Conservation (phyloP, 169 alveolate species). For the Cyclospora cayetanensis region DNA sequence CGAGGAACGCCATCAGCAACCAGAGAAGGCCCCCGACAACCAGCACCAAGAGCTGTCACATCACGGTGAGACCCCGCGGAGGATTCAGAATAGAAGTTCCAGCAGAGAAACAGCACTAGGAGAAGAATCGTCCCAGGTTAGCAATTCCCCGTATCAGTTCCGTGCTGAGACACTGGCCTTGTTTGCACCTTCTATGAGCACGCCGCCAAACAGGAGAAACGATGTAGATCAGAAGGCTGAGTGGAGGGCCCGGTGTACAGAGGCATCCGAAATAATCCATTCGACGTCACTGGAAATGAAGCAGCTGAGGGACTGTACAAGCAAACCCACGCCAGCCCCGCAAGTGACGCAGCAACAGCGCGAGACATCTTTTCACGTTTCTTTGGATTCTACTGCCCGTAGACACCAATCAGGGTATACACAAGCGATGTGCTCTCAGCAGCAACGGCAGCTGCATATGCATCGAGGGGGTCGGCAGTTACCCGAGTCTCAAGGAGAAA, state of each 20-base stretch:
- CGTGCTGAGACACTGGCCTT: constrained; percentile 48
- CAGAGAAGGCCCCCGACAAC: not conserved
- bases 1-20: not conserved
- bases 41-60: not conserved
- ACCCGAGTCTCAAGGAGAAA: not conserved
- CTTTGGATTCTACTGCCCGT: not conserved
- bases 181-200: constrained; percentile 53
- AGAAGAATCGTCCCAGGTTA: not conserved
- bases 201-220: constrained; percentile 35
- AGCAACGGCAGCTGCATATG: not conserved
- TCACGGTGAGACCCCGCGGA: constrained; percentile 33
- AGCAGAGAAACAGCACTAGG: not conserved
- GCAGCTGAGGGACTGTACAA: not conserved
- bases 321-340: not conserved
- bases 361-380: not conserved
- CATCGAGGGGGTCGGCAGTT: not conserved
- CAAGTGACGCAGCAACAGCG: not conserved
- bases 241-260: not conserved
- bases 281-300: constrained; percentile 22
- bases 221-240: not conserved
- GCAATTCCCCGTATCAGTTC: constrained; percentile 5
- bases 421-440: not conserved
- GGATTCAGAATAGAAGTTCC: not conserved
- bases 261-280: not conserved
- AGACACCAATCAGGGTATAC: not conserved